Conservation (phyloP, 2,329 filamentous ascomycete species). For the Phialemonium atrogriseum region DNA sequence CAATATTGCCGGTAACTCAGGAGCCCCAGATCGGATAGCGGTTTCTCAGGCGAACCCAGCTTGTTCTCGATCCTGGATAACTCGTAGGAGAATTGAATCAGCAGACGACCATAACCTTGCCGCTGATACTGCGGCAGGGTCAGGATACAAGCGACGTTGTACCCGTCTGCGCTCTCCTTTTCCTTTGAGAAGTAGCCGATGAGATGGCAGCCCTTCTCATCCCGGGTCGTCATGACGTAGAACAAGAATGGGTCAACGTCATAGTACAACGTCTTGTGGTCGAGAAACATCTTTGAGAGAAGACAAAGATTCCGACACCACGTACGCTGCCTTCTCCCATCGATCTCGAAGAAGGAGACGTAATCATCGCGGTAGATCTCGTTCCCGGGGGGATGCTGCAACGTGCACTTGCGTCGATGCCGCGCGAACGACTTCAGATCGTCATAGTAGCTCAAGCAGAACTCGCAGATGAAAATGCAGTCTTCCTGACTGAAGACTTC, state of each 20-base stretch:
- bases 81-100: slow-evolving; percentile 97
- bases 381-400: slow-evolving; percentile 91
- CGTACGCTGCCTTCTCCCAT: slow-evolving; percentile 84
- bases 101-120: slow-evolving; percentile 82
- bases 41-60: slow-evolving; percentile 93
- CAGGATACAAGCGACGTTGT: slow-evolving; percentile 96
- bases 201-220: slow-evolving; percentile 84
- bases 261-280: slow-evolving; percentile 98
- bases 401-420: slow-evolving; percentile 81
- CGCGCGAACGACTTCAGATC: slow-evolving; percentile 74
- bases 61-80: slow-evolving; percentile 92
- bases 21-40: slow-evolving; percentile 84
- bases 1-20: slow-evolving; percentile 95
- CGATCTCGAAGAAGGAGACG: slow-evolving; percentile 95
- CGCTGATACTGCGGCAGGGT: slow-evolving; percentile 94
- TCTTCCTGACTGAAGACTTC: slow-evolving; percentile 82
- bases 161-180: slow-evolving; percentile 92
- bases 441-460: slow-evolving; percentile 87
- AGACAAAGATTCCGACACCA: slow-evolving; percentile 96
- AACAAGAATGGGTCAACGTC: slow-evolving; percentile 99
- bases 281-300: slow-evolving; percentile 90
- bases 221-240: slow-evolving; percentile 91
- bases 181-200: slow-evolving; percentile 99
- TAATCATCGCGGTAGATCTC: slow-evolving; percentile 95
- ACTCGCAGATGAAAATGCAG: slow-evolving; percentile 93